Base-by-base conservation (phyloP, 2,329 filamentous ascomycete genomes). In the Nannizziopsis barbatae region DNA sequence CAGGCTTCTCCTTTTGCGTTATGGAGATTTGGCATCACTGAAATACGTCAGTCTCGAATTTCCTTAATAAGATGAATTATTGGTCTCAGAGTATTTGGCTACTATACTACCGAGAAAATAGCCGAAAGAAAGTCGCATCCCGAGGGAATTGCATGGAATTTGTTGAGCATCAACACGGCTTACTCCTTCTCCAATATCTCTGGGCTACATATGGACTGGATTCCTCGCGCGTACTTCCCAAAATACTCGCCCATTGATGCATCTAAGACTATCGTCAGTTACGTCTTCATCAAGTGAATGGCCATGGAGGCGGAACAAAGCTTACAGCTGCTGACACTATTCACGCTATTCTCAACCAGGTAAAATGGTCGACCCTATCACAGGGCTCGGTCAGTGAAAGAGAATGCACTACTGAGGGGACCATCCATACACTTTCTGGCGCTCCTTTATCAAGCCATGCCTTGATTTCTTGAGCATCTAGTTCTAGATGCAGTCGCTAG, bases 361-460 rank as follows among this genome's bases (percentile, higher is more conserved):
- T 42, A 42, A 42, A 42, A 15, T n/a, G 39, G 15, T 42, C 39
- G 39, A 8, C 7, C 39, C 39, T 42, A 42, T 42, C 10, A 42
- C 12, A 42, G 5, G 18, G 18, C 12, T 14, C n/a, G 12, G 12
- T 14, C 39, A n/a, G 12, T 14, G 7, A 14, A 15, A 42, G n/a
- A 42, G 10, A n/a, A n/a, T 27, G 4, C 22, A 27, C 22, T 7
- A 27, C 7, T 7, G 39, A 15, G 39, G 22, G 39, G 22, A 42
- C n/a, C 5, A 18, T 42, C 18, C 14, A 18, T 42, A 22, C 39
- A 7, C 22, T 15, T 14, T 5, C 39, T n/a, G 39, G 39, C 7
- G 39, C 39, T 7, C 39, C 39, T n/a, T 14, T 22, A n/a, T 42
- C 22, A 14, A 42, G 39, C 39, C 39, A 42, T 15, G 12, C 39